These are phyloP conservation scores for Thalassiosira delicatula DNA, from an alignment of 352 stramenopile genomes.

Conservation along the genomic window DNA sequence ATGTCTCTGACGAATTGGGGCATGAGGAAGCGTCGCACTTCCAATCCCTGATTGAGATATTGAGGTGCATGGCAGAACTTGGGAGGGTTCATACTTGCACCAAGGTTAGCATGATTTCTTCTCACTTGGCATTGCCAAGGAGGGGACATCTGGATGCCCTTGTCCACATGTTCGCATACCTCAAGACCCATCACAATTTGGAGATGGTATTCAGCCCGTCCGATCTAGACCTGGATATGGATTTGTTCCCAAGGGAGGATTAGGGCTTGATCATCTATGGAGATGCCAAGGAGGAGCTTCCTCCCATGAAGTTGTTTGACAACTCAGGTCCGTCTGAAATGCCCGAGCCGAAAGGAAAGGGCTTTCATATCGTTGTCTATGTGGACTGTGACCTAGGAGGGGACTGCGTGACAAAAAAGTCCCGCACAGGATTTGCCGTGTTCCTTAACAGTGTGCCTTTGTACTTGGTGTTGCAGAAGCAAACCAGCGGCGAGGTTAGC, in stretches of 20 bases:
- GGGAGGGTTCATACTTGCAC: constrained; percentile 52
- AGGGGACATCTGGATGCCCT: constrained; percentile 45
- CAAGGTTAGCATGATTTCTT: constrained; percentile 62
- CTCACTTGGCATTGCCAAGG: constrained; percentile 51
- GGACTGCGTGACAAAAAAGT: constrained; percentile 23
- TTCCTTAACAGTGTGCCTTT: constrained; percentile 32
- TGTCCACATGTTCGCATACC: constrained; percentile 58
- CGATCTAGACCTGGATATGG: not conserved
- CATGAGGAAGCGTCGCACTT: constrained; percentile 46
- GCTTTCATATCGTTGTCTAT: constrained; percentile 15
- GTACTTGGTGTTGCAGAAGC: constrained; percentile 36
- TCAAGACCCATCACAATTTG: constrained; percentile 48
- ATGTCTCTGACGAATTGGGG: constrained; percentile 42
- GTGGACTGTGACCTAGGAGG: constrained; percentile 41
- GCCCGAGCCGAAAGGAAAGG: not conserved
- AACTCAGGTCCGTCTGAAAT: not conserved
- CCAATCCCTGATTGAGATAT: constrained; percentile 53
- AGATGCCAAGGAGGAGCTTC: constrained; percentile 11
- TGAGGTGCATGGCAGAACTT: constrained; percentile 60
- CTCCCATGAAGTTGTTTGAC: not conserved
- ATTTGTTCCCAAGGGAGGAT: not conserved
- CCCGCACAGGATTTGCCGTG: constrained; percentile 35
- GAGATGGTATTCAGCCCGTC: not conserved
- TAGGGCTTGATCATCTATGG: constrained; percentile 5
- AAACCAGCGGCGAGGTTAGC: constrained; percentile 28